Percentiles rank a stretch among this genome's conserved stretches.
Conservation (phyloP, 192 early-diverging fungal genomes). For the Backusella psychrophila region DNA sequence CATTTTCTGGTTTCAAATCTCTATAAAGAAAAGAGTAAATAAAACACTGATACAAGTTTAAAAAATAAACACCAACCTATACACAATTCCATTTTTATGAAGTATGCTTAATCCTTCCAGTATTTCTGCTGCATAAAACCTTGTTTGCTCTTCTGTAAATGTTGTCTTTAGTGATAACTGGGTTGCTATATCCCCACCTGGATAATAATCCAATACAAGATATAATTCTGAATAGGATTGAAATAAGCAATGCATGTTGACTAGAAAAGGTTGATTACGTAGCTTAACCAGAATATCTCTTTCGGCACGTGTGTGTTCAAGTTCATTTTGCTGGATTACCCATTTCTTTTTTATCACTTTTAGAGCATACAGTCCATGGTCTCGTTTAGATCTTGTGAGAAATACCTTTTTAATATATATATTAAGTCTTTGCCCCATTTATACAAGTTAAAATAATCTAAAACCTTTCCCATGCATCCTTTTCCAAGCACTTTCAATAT, state of each 20-base stretch:
- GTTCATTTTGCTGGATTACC: constrained; percentile 73
- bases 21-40: constrained; percentile 16
- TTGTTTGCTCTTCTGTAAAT: constrained; percentile 60
- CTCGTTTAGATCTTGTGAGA: constrained; percentile 68
- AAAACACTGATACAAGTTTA: background rate
- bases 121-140: constrained; percentile 77
- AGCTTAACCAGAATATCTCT: constrained; percentile 60
- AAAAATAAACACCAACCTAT: constrained; percentile 31
- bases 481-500: constrained; percentile 78
- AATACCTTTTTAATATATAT: constrained; percentile 21
- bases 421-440: background rate
- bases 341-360: constrained; percentile 76
- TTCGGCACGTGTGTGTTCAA: constrained; percentile 76
- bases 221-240: constrained; percentile 73
- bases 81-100: constrained; percentile 66
- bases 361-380: constrained; percentile 73
- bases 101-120: constrained; percentile 64
- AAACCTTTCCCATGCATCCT: constrained; percentile 80
- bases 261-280: constrained; percentile 61
- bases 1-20: constrained; percentile 74
- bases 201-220: constrained; percentile 76
- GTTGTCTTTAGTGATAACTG: constrained; percentile 66
- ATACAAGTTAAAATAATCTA: constrained; percentile 14
- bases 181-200: constrained; percentile 78
- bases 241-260: constrained; percentile 72